Evolutionary conservation across 2,329 filamentous ascomycete genomes (phyloP), one percentile per base, ranked within the genome.

Genomic region (Aspergillus vadensis): DNA sequence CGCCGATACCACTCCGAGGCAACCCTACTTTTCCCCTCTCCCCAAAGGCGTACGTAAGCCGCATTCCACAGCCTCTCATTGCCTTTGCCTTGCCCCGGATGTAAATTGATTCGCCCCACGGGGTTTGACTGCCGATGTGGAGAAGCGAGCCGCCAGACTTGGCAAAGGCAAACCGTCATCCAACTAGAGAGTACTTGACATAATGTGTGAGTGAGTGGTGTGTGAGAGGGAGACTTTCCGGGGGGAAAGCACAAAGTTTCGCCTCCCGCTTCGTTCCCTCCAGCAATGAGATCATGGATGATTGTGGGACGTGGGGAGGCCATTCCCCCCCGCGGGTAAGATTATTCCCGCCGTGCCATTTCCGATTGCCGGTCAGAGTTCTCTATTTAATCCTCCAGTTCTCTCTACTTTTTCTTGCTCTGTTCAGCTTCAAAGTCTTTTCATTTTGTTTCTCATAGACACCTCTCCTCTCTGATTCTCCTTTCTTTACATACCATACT

Each of bases 231-330:
- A 36, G 25, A 52, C 15, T 12, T 43, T 19, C 12, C 25, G 27
- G 39, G 53, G 53, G 38, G 38, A 7, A 30, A n/a, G 2, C 32
- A 36, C 32, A 14, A 2, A 36, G 32, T 36, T 36, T 36, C 12
- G 12, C 32, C 32, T 14, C 32, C 32, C 32, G 32, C 32, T 12
- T 14, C 10, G 32, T 14, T 36, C 32, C 32, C 32, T 36, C 32
- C 9, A 27, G 25, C 32, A 27, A 41, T 41, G 41, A 21, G 32
- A 55, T 55, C 41, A 53, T 58, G 56, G 57, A 36, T 17, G 27
- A 50, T 64, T 58, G 63, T 65, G 63, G 63, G 63, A 59, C 50
- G 63, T 65, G 63, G 62, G 55, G 63, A 61, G 7, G 44, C 52
- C 47, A 52, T 32, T 36, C 52, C 21, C 48, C 49, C 15, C 12